Conservation (phyloP, 1,284 basidiomycete species). For the Ganoderma boninense region DNA sequence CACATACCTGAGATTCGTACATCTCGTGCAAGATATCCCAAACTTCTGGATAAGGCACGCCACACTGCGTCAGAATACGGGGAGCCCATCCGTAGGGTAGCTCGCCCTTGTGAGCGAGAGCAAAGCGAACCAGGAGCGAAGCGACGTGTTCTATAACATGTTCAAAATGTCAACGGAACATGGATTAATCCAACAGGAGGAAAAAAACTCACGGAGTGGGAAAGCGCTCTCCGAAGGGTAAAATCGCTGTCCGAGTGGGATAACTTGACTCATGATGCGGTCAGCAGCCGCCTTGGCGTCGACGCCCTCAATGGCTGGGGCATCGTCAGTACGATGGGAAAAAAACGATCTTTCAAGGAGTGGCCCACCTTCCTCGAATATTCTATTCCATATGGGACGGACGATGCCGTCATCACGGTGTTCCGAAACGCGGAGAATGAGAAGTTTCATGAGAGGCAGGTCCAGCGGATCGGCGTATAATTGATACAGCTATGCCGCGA, state of each 20-base stretch:
- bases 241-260: conserved; percentile 83
- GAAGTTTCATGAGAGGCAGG: conserved; percentile 84
- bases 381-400: conserved; percentile 87
- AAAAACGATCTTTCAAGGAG: neutral
- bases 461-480: conserved; percentile 90
- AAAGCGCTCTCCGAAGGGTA: conserved; percentile 93
- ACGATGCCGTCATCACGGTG: conserved; percentile 88
- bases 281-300: conserved; percentile 65
- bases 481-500: conserved; percentile 77
- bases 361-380: conserved; percentile 80
- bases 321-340: conserved; percentile 6
- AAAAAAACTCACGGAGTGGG: conserved; percentile 71
- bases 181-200: neutral
- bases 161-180: neutral
- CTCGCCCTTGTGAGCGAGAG: conserved; percentile 65
- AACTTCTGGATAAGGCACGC: conserved; percentile 78
- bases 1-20: conserved; percentile 83
- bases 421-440: conserved; percentile 94
- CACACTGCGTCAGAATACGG: conserved; percentile 78
- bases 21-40: conserved; percentile 90
- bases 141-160: conserved; percentile 67
- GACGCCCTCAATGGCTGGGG: conserved; percentile 56
- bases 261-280: conserved; percentile 67
- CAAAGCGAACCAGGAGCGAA: conserved; percentile 74
- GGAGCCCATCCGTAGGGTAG: conserved; percentile 83